Base-by-base conservation (phyloP, 257 asterid genomes). In the Solanum etuberosum region DNA sequence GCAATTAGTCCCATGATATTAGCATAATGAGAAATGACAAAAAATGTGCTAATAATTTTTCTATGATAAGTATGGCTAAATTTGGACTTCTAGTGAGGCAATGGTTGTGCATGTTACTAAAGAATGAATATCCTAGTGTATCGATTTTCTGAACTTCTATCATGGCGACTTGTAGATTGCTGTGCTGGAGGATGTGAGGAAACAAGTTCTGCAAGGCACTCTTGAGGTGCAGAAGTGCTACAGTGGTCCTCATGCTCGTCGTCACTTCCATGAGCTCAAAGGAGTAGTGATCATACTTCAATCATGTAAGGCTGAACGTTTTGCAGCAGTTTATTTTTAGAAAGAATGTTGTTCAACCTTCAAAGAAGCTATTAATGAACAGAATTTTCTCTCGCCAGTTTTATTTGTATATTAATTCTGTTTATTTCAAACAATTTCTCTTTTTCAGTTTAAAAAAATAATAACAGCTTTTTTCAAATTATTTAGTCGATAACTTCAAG, bases 201-300 rank as follows among this genome's bases (percentile, higher is more conserved):
- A 91, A 87, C 95, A 95, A 90, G 88, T 91, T 87, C 88, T 92
- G 85, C 95, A 93, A 89, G 98, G 99, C 86, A 92, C 91, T 61
- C 89, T 89, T 54, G 96, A 92, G 88, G 95, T 93, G 91, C 97
- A 93, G 88, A 97, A 92, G 86, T 90, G 93, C 91, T 92, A 86
- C 65, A 92, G 90, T 76, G 94, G 92, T 88, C 94, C 84, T 86
- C 94, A 76, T 72, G 92, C 92, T 86, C 92, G 94, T 90, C 92
- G 42, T 78, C 76, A 90, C 86, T 93, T 96, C 93, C 92, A 87
- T 88, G 95, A 92, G 89, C 94, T 95, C 76, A 91, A 92, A 88
- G 91, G 90, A 88, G 93, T 90, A 54, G 96, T 91, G 72, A 89
- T 90, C 87, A 85, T 91, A 54, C 88, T 97, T 91, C 99, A 97